These are phyloP conservation scores for Brasilioporus rufonigricans DNA, from an alignment of 768 basidiomycete species.

Conservation along the genomic window DNA sequence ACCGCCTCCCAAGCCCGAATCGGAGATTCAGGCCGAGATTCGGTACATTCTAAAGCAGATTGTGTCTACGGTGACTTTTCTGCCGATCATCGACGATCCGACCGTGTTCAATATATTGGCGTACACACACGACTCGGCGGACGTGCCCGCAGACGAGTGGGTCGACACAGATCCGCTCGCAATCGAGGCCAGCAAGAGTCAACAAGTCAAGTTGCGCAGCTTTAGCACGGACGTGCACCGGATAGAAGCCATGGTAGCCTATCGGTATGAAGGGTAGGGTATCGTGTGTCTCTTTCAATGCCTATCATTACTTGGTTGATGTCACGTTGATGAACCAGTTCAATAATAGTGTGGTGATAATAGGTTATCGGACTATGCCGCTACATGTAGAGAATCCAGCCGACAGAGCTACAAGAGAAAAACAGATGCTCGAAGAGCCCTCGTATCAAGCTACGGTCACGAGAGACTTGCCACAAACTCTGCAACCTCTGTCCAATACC, in stretches of 20 bases:
- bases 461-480: constrained; percentile 42
- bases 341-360: neutral
- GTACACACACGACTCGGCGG: constrained; percentile 89
- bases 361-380: neutral
- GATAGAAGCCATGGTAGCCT: constrained; percentile 97
- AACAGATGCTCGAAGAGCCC: neutral
- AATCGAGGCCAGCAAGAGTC: constrained; percentile 90
- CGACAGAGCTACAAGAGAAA: neutral
- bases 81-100: constrained; percentile 92
- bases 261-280: constrained; percentile 79
- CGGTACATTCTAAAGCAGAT: constrained; percentile 98
- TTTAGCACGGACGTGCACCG: constrained; percentile 99
- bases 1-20: constrained; percentile 63
- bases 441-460: constrained; percentile 6
- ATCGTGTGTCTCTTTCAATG: neutral
- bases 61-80: constrained; percentile 92
- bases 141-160: constrained; percentile 93
- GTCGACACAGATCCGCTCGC: constrained; percentile 90
- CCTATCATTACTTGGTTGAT: constrained; percentile 1
- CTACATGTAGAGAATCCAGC: neutral
- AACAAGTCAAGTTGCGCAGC: constrained; percentile 90
- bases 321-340: neutral
- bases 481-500: constrained; percentile 52
- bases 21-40: constrained; percentile 96
- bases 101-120: constrained; percentile 98